Base-by-base conservation (phyloP, 1,284 basidiomycete genomes). In the Austroboletus rostrupii region DNA sequence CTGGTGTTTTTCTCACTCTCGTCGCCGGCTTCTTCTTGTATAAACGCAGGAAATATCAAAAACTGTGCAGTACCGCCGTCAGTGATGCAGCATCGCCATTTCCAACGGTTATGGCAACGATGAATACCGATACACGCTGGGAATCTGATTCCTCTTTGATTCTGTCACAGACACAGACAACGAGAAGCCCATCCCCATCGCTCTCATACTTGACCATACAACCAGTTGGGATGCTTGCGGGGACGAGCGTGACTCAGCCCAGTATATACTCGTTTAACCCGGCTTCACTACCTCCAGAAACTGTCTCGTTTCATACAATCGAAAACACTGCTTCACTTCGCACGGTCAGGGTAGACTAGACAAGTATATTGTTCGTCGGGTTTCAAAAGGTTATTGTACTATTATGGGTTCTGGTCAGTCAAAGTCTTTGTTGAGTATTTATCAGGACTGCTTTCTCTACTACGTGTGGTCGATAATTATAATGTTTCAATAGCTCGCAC, bases 331-430 rank as follows among this genome's bases (percentile, higher is more conserved):
- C 19, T n/a, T 16, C 5, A 19, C 59, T 42, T 11, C 54, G 42
- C 48, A 65, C 61, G 23, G 23, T 26, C 23, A 8, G 23, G 10
- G 64, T 63, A 2, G 17, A 67, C 35, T 67, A 53, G 23, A 26
- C 23, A 1, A 8, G 23, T 39, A 21, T 26, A 26, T 26, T 23
- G 9, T 10, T 21, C 10, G 21, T 20, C 11, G 19, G n/a, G 11
- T 13, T 4, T 11, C 4, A 19, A 9, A n/a, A n/a, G 6, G 23
- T 8, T 7, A 26, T 26, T 26, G 3, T 17, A 19, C 28, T 14
- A 12, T 45, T 16, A 26, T 26, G 6, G 4, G 9, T 26, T 26
- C 9, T 26, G 23, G 9, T 7, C 3, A 8, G 6, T 1, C 23
- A 26, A 26, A 7, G 23, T 26, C 23, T 26, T 26, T 8, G 23